Conservation (phyloP, 176 grass and related monocot species). For the Aechmea fasciata region DNA sequence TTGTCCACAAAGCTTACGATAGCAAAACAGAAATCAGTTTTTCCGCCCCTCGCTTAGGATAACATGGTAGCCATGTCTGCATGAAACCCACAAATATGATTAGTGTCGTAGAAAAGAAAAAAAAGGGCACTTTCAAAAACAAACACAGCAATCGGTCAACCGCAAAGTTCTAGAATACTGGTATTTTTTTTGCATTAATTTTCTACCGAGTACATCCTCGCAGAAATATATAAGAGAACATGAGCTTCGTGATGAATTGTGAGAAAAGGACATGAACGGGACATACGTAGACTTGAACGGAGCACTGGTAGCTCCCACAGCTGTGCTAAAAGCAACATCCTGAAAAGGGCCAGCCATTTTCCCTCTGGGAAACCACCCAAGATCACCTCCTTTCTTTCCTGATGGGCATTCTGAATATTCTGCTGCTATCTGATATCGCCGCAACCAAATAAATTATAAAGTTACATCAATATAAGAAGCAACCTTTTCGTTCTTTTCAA, state of each 20-base stretch:
- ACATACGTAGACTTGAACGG: constrained; percentile 94
- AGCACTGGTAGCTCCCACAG: constrained; percentile 64
- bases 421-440: constrained; percentile 39
- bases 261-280: not conserved
- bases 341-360: constrained; percentile 99
- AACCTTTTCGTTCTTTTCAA: too few species aligned
- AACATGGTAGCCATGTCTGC: constrained; percentile 80
- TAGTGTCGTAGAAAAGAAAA: not conserved
- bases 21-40: constrained; percentile 30
- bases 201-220: not conserved
- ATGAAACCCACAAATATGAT: not conserved
- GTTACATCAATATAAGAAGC: too few species aligned
- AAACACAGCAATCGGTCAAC: not conserved
- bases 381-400: constrained; percentile 94
- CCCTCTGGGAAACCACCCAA: constrained; percentile 92
- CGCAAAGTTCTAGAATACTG: not conserved
- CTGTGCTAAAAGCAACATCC: constrained; percentile 86
- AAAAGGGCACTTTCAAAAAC: not conserved
- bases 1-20: not conserved
- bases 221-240: not conserved
- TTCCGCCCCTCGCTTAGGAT: constrained; percentile 83
- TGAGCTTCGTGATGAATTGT: not conserved
- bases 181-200: not conserved
- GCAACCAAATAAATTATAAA: not conserved
- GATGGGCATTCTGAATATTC: constrained; percentile 95